phyloP scores from a whole-genome alignment of 805 yeast genomes.

The Yarrowia sp. region DNA sequence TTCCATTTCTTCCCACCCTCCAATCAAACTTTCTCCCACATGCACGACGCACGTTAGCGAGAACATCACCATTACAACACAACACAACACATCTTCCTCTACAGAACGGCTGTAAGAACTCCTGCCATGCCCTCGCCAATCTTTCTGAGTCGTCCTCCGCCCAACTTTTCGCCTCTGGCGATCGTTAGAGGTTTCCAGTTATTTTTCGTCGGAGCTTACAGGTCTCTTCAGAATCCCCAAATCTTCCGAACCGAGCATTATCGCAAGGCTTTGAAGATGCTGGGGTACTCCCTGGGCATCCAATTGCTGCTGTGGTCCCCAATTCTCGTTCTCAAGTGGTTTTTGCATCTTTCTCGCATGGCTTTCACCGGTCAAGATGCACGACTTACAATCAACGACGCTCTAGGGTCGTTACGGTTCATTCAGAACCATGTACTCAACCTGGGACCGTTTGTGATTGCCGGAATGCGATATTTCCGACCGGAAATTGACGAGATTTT shows the following conservation, averaged over 20 bases:
- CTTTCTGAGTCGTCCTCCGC: constrained; percentile 56
- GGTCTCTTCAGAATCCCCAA: constrained; percentile 48
- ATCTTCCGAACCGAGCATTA: constrained; percentile 42
- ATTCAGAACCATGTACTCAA: constrained; percentile 44
- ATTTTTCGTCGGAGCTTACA: constrained; percentile 49
- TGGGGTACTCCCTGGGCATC: constrained; percentile 42
- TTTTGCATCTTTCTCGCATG: constrained; percentile 33
- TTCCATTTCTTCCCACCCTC: not conserved
- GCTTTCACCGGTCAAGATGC: constrained; percentile 15
- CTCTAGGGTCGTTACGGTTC: constrained; percentile 36
- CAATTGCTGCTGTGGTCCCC: constrained; percentile 42
- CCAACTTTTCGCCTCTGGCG: constrained; percentile 50
- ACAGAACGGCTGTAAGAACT: too few relatives aligned
- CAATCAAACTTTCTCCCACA: constrained; percentile 12
- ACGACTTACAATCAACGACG: constrained; percentile 28
- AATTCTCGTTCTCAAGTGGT: constrained; percentile 31
- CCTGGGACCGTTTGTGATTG: constrained; percentile 44
- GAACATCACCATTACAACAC: not conserved
- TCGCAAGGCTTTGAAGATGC: constrained; percentile 41
- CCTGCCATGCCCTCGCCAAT: constrained; percentile 66
- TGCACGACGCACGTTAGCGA: constrained; percentile 4
- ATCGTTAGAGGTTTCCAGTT: constrained; percentile 56
- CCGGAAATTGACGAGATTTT: constrained; percentile 46
- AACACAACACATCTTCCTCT: not conserved
- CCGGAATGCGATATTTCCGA: constrained; percentile 41